These are phyloP conservation scores for Bipolaris victoriae DNA, from an alignment of 2,329 filamentous ascomycete species.

Conservation along the genomic window DNA sequence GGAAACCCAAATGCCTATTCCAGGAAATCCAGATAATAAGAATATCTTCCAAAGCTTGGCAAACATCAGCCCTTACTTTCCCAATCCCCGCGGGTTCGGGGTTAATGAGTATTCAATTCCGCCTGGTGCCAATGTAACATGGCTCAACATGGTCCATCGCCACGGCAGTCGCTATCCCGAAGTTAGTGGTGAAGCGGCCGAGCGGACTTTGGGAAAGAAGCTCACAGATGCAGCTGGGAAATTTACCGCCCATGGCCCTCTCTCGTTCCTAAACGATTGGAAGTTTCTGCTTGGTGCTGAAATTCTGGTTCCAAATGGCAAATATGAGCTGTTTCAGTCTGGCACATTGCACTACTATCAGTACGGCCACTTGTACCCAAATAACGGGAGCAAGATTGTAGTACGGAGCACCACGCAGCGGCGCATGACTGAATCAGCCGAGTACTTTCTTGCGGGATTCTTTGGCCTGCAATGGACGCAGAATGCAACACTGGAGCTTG, in stretches of 20 bases:
- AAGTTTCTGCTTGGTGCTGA: conserved; percentile 71
- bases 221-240: conserved; percentile 62
- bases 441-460: conserved; percentile 80
- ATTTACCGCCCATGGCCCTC: conserved; percentile 62
- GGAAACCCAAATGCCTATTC: conserved; percentile 72
- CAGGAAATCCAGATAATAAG: conserved; percentile 62
- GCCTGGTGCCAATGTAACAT: conserved; percentile 69
- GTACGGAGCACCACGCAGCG: conserved; percentile 77
- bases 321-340: conserved; percentile 74
- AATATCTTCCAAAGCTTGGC: conserved; percentile 77
- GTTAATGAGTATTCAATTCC: conserved; percentile 74
- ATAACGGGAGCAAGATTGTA: conserved; percentile 74
- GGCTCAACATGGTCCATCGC: conserved; percentile 74
- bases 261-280: conserved; percentile 74
- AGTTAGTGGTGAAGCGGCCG: conserved; percentile 64
- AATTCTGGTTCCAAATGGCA: conserved; percentile 74
- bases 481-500: conserved; percentile 74
- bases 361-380: conserved; percentile 71
- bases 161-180: conserved; percentile 75
- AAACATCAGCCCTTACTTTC: conserved; percentile 71
- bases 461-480: conserved; percentile 76
- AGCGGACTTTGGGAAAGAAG: conserved; percentile 60
- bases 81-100: conserved; percentile 72
- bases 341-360: conserved; percentile 75
- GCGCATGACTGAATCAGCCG: conserved; percentile 76